Percentiles rank a stretch among this genome's conserved stretches.
Evolutionary conservation across 2,329 filamentous ascomycete genomes (phyloP).

Genomic region (Coniella lustricola): DNA sequence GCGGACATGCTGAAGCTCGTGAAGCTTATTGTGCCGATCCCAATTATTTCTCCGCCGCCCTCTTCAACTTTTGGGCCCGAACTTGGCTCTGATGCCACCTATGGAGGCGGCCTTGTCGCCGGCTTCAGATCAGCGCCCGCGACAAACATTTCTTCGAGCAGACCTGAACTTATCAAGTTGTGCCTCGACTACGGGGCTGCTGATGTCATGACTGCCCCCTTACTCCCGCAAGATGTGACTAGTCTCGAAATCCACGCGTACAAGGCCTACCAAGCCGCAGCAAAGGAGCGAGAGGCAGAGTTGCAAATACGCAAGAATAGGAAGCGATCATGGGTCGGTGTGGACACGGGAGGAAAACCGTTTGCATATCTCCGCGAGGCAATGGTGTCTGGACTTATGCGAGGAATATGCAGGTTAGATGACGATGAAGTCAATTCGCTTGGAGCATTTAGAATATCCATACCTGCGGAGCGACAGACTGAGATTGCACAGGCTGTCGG

Average conservation of each 20-base stretch:
- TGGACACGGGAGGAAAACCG: conserved; percentile 69
- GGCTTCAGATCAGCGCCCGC: conserved; percentile 2
- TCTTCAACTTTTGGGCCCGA: conserved; percentile 3
- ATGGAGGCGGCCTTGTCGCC: conserved; percentile 2
- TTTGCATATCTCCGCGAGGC: conserved; percentile 86
- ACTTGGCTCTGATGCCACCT: background rate
- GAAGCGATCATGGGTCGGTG: conserved; percentile 87
- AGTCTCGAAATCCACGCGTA: conserved; percentile 78
- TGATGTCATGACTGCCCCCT: conserved; percentile 76
- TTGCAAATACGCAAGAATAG: conserved; percentile 66
- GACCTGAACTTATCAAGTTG: conserved; percentile 31
- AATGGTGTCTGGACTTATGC: conserved; percentile 90
- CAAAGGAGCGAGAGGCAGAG: conserved; percentile 64
- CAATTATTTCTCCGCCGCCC: conserved; percentile 33
- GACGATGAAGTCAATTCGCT: conserved; percentile 45
- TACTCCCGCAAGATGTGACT: conserved; percentile 66
- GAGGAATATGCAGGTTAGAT: conserved; percentile 70
- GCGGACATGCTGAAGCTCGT: conserved; percentile 49
- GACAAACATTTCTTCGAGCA: background rate
- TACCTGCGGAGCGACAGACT: conserved; percentile 58
- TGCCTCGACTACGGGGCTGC: conserved; percentile 82
- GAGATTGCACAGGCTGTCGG: conserved; percentile 64
- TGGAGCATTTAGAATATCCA: conserved; percentile 41
- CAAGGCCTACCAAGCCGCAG: conserved; percentile 68
- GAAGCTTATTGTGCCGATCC: conserved; percentile 50